Percentiles rank a stretch among this genome's conserved stretches.
These are phyloP conservation scores for Spongospora subterranea DNA, from an alignment of 208 protist genomes.

Conservation along the genomic window DNA sequence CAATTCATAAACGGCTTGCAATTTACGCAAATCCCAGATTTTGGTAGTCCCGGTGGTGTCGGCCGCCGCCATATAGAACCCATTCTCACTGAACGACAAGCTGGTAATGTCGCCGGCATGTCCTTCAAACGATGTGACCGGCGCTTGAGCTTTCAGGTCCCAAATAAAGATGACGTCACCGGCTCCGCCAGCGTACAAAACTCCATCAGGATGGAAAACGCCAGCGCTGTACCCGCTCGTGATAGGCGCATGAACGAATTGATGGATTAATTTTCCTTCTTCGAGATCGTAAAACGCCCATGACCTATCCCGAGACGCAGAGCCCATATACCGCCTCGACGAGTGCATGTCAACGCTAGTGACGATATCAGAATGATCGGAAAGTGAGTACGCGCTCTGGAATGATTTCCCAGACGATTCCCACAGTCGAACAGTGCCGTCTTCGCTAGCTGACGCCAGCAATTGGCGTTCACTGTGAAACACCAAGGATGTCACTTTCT, in stretches of 20 bases:
- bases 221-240: constrained; percentile 58
- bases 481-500: constrained; percentile 61
- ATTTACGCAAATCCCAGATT: constrained; percentile 94
- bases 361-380: constrained; percentile 65
- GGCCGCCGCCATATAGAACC: constrained; percentile 86
- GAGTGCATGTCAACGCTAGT: constrained; percentile 72
- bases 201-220: constrained; percentile 82
- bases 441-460: constrained; percentile 13
- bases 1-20: constrained; percentile 77
- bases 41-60: constrained; percentile 78
- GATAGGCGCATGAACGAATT: background rate
- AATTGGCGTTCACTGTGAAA: background rate
- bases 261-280: background rate
- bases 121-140: constrained; percentile 80
- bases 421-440: constrained; percentile 43
- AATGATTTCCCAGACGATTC: background rate
- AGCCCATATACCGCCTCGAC: constrained; percentile 70
- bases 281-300: constrained; percentile 79
- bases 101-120: constrained; percentile 71
- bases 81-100: constrained; percentile 90
- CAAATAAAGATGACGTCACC: constrained; percentile 80
- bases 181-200: constrained; percentile 77
- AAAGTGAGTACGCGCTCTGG: background rate
- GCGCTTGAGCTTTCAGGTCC: constrained; percentile 83
- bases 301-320: constrained; percentile 69